Evolutionary conservation across 1,139 yeast species (phyloP).

Genomic region (Zygoascus sp.): DNA sequence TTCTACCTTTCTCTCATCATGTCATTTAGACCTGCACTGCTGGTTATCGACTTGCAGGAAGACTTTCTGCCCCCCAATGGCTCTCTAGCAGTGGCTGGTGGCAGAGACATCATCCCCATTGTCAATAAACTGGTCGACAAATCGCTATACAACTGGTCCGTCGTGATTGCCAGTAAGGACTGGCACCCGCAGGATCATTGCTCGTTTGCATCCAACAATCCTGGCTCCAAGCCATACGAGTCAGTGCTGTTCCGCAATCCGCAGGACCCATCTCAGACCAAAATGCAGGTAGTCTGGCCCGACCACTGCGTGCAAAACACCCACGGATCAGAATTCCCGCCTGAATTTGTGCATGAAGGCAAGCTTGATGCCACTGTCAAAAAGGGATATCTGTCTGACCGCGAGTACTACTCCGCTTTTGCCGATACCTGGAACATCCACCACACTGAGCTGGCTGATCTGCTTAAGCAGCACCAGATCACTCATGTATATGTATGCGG

Average conservation of each 20-base stretch:
- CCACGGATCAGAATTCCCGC: conserved; percentile 61
- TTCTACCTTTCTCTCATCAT: not conserved
- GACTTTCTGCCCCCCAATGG: conserved; percentile 82
- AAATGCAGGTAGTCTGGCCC: conserved; percentile 62
- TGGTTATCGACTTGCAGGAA: conserved; percentile 76
- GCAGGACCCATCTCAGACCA: conserved; percentile 32
- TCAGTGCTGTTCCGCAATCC: conserved; percentile 49
- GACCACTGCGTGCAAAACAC: conserved; percentile 79
- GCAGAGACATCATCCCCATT: conserved; percentile 53
- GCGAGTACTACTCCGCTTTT: conserved; percentile 91
- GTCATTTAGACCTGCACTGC: conserved; percentile 39
- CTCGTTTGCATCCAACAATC: conserved; percentile 74
- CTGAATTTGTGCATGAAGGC: conserved; percentile 37
- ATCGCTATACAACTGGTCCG: conserved; percentile 48
- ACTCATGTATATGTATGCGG: conserved; percentile 72
- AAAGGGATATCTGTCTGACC: conserved; percentile 66
- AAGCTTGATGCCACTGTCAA: conserved; percentile 41
- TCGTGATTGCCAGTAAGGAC: conserved; percentile 72
- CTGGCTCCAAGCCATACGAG: conserved; percentile 49
- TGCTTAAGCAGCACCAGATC: conserved; percentile 45
- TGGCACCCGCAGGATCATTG: conserved; percentile 82
- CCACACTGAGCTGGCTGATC: conserved; percentile 57
- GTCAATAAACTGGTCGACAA: conserved; percentile 42
- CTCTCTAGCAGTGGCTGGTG: conserved; percentile 64
- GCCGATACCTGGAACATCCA: conserved; percentile 71